Conservation (phyloP, 192 early-diverging fungal species). For the Backusella westeae region DNA sequence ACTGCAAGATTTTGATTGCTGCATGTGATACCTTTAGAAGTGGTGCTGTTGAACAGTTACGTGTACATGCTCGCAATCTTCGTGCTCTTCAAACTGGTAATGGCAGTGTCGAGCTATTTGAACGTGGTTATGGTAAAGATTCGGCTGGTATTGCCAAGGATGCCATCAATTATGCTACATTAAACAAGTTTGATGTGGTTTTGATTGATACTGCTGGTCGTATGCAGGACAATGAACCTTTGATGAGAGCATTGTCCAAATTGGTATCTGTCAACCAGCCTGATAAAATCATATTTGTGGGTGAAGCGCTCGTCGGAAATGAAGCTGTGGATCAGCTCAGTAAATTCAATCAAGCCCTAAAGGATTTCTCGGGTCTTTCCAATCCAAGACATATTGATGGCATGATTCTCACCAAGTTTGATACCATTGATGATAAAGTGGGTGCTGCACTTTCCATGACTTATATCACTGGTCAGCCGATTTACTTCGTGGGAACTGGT, state of each 20-base stretch:
- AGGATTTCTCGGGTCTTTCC: slow-evolving; percentile 81
- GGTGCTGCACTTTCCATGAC: slow-evolving; percentile 97
- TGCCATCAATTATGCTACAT: slow-evolving; percentile 77
- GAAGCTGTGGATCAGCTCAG: slow-evolving; percentile 95
- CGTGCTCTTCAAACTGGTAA: slow-evolving; percentile 59
- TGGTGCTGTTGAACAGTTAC: slow-evolving; percentile 94
- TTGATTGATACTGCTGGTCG: slow-evolving; percentile 95
- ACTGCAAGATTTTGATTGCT: slow-evolving; percentile 85
- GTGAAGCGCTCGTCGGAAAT: slow-evolving; percentile 95
- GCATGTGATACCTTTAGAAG: slow-evolving; percentile 97
- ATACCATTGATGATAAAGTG: slow-evolving; percentile 95
- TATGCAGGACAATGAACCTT: slow-evolving; percentile 98
- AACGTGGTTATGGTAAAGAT: slow-evolving; percentile 96
- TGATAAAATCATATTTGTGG: slow-evolving; percentile 97
- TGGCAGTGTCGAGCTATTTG: slow-evolving; percentile 85
- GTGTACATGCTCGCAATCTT: slow-evolving; percentile 87
- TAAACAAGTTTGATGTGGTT: slow-evolving; percentile 83
- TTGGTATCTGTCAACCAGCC: slow-evolving; percentile 88
- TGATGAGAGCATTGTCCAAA: slow-evolving; percentile 96
- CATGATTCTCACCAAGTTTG: slow-evolving; percentile 95
- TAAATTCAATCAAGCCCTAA: slow-evolving; percentile 93
- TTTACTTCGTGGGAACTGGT: slow-evolving; percentile 95
- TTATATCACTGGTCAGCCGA: slow-evolving; percentile 92
- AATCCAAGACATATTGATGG: slow-evolving; percentile 92
- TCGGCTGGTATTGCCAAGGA: slow-evolving; percentile 95